Base-by-base conservation (phyloP, 768 basidiomycete genomes). In the Hemileccinum impolitum region DNA sequence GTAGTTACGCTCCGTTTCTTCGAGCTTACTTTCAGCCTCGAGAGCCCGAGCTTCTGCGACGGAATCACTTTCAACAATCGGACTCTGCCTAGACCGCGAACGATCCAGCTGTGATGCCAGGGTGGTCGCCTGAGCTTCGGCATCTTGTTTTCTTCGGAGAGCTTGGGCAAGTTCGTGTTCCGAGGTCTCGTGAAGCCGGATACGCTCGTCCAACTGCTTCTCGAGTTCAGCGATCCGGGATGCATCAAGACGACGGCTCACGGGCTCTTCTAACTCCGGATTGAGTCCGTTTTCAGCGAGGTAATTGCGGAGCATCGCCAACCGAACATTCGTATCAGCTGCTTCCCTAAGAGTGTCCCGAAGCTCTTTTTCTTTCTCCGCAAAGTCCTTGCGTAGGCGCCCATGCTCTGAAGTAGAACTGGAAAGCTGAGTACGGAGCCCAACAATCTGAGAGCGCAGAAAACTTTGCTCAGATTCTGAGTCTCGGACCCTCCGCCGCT, bases 221-320 rank as follows among this genome's bases (percentile, higher is more conserved):
- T 97, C 93, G 32, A 98, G 74, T 48, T 94, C 90, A 4, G 75
- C 72, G 40, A 93, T 62, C n/a, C 75, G 76, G 7, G 70, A 64
- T n/a, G 63, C 57, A 30, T 70, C 69, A 30, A 28, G 45, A 46
- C 52, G 64, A 10, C 54, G 63, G 10, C 67, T 69, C 17, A 71
- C 68, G 13, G 77, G 72, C 4, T 70, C 69, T n/a, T 85, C 87
- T 17, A 91, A 90, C 46, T 88, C 85, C 17, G 87, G 71, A 23
- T 77, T 77, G 45, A 98, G 79, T 14, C 94, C 95, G 61, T 89
- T 85, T 61, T 98, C 96, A 18, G 84, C 81, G 40, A 98, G 77
- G 62, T 97, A 85, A 62, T 82, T 87, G 39, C 92, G 84, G 50
- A 98, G 73, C 74, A 90, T 85, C 21, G 75, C 79, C 55, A 90